Evolutionary conservation across 2,329 filamentous ascomycete species (phyloP).

Genomic region (Sporothrix euskadiensis): DNA sequence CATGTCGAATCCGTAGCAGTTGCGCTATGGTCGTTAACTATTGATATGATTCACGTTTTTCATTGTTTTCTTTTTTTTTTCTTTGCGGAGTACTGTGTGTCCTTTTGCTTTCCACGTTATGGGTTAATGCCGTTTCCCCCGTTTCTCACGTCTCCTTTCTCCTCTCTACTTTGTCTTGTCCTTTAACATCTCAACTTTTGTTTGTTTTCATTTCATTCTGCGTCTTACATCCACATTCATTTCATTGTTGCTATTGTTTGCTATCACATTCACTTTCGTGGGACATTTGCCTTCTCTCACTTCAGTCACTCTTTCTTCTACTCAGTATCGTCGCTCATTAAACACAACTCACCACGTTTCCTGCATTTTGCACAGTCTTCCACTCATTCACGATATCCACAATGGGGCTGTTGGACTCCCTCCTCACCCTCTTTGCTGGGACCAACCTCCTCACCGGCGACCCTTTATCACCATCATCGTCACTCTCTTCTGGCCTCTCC

Average conservation of each 20-base stretch:
- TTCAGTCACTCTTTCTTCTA: not conserved
- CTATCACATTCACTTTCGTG: not conserved
- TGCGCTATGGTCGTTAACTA: not conserved
- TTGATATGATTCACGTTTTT: not conserved
- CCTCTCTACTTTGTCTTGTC: too few species aligned
- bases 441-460: not conserved
- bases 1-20: not conserved
- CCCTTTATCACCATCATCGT: not conserved
- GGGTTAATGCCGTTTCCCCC: too few species aligned
- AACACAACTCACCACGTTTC: too few species aligned
- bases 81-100: not conserved
- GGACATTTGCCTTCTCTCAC: not conserved
- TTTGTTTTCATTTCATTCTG: not conserved
- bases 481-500: too few species aligned
- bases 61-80: not conserved
- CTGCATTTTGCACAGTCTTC: too few species aligned
- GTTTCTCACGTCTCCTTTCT: too few species aligned
- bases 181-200: not conserved
- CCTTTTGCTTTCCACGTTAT: not conserved
- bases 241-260: not conserved
- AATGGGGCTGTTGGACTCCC: constrained; percentile 9
- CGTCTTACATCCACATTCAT: not conserved
- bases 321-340: not conserved
- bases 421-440: not conserved
- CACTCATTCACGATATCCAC: not conserved